These are phyloP conservation scores for Biscutella laevigata DNA, from an alignment of 441 rosid genomes.

Conservation along the genomic window DNA sequence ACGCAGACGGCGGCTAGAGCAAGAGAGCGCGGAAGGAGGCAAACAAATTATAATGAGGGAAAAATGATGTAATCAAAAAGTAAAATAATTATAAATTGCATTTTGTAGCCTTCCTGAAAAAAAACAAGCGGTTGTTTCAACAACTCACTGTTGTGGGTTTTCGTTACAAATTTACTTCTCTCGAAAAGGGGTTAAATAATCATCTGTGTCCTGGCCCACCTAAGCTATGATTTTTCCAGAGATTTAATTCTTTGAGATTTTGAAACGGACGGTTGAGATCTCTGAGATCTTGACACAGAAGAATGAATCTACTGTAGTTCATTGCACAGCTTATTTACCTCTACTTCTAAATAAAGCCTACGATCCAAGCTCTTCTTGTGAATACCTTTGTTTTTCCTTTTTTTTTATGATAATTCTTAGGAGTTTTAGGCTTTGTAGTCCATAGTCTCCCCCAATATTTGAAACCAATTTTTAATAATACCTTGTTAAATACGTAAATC, in stretches of 20 bases:
- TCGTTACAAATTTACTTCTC: constrained; percentile 20
- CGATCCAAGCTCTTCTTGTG: constrained; percentile 16
- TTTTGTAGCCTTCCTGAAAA: background rate
- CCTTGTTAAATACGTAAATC: too few species aligned
- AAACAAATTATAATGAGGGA: constrained; percentile 7
- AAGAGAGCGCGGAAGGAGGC: constrained; percentile 24
- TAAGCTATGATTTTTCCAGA: background rate
- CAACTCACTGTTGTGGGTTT: constrained; percentile 6
- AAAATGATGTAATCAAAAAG: background rate
- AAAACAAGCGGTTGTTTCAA: constrained; percentile 7
- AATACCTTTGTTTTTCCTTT: too few species aligned
- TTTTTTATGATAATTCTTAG: too few species aligned
- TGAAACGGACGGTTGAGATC: constrained; percentile 3
- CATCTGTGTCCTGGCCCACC: background rate
- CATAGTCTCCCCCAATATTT: too few species aligned
- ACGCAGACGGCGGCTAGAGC: constrained; percentile 45
- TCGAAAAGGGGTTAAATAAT: background rate
- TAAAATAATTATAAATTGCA: background rate
- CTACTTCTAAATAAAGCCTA: background rate
- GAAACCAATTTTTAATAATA: too few species aligned
- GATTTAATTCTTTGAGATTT: background rate
- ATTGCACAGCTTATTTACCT: background rate
- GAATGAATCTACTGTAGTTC: background rate
- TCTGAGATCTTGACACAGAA: background rate
- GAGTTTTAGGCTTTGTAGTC: too few species aligned